phyloP scores from a whole-genome alignment of 129 eudicot genomes.

The Chrysanthemum makinoi region DNA sequence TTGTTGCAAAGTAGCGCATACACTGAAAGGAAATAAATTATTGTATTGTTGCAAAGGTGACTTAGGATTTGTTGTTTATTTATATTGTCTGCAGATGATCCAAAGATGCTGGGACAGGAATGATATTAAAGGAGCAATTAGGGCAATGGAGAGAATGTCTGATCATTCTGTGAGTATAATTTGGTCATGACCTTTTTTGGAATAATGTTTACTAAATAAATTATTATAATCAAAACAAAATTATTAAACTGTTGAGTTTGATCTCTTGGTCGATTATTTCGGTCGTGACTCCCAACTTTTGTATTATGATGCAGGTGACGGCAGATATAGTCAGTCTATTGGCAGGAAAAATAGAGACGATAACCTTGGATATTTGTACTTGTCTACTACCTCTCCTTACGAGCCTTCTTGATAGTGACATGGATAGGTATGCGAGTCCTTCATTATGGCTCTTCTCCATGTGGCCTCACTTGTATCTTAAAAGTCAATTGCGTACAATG shows the following conservation, averaged over 20 bases:
- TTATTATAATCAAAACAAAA: no score
- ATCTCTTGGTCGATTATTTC: no score
- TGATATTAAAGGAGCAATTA: conserved; percentile 85
- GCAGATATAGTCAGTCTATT: conserved; percentile 73
- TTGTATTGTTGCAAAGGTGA: background rate
- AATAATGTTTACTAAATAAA: background rate
- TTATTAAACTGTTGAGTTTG: no score
- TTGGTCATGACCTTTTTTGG: background rate
- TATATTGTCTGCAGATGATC: conserved; percentile 50
- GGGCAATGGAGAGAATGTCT: conserved; percentile 74
- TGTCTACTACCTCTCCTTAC: conserved; percentile 75
- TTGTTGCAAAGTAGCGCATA: no score
- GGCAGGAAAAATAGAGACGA: conserved; percentile 65
- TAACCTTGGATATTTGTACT: conserved; percentile 85
- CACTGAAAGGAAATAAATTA: no score
- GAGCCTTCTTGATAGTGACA: conserved; percentile 72
- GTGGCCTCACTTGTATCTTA: background rate
- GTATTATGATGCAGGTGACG: conserved; percentile 51
- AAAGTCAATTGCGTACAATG: background rate
- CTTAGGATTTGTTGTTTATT: conserved; percentile 2
- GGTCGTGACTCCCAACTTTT: background rate
- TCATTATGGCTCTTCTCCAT: background rate
- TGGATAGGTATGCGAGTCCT: conserved; percentile 59
- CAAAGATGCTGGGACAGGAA: conserved; percentile 74
- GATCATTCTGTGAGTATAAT: conserved; percentile 74